Conservation (phyloP, 139 green algal genomes). For the Tetradesmus obliquus region DNA sequence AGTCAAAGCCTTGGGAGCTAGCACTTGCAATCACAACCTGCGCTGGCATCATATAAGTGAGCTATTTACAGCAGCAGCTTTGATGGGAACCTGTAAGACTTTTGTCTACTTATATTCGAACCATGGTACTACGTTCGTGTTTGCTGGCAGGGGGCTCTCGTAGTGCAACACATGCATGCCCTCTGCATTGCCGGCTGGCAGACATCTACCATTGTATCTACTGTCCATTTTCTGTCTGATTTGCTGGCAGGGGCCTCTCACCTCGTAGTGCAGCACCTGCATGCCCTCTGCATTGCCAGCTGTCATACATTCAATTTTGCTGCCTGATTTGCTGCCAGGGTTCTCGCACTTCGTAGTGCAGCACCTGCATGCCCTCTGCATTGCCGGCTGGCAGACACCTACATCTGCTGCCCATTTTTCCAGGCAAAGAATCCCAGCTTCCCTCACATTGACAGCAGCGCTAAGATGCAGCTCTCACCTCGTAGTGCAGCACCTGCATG, state of each 20-base stretch:
- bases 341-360: conserved; percentile 55
- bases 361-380: conserved; percentile 65
- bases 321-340: background rate
- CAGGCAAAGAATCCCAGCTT: too few species aligned
- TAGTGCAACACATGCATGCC: conserved; percentile 65
- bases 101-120: too few species aligned
- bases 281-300: conserved; percentile 61
- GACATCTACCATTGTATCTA: background rate
- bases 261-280: conserved; percentile 62
- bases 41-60: too few species aligned
- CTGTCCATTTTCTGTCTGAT: background rate
- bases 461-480: conserved; percentile 27
- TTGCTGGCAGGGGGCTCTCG: background rate
- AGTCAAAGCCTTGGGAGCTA: too few species aligned
- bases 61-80: too few species aligned
- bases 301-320: conserved; percentile 30
- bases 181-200: conserved; percentile 57
- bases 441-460: background rate
- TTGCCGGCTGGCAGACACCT: conserved; percentile 46
- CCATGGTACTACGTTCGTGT: background rate
- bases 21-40: too few species aligned
- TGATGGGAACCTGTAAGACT: too few species aligned
- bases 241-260: background rate
- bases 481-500: conserved; percentile 64
- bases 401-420: too few species aligned